Evolutionary conservation across 2,329 filamentous ascomycete species (phyloP).

Genomic region (Pseudogymnoascus sp.): DNA sequence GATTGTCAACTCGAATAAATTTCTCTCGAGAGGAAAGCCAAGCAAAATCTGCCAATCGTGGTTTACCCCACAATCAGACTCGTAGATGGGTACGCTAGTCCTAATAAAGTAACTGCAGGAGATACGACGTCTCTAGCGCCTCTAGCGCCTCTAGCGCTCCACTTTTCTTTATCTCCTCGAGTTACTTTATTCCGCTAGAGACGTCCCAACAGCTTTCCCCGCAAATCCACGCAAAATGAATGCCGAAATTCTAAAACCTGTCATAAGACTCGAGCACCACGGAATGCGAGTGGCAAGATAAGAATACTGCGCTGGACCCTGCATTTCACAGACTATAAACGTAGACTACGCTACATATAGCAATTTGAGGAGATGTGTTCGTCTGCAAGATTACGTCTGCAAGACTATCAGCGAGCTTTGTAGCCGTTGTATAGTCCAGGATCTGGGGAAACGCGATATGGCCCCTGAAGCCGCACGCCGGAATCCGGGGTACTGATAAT

Average conservation of each 20-base stretch:
- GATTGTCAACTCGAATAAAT: not conserved
- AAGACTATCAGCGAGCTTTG: too few species aligned
- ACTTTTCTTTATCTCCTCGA: not conserved
- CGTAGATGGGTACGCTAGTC: not conserved
- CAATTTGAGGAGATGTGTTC: not conserved
- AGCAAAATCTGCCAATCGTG: not conserved
- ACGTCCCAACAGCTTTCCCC: not conserved
- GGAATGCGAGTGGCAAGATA: not conserved
- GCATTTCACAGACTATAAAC: not conserved
- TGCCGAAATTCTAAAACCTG: not conserved
- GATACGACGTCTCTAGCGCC: not conserved
- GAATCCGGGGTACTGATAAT: not conserved
- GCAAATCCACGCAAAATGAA: not conserved
- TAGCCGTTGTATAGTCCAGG: not conserved
- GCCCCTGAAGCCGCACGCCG: not conserved
- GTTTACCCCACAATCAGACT: not conserved
- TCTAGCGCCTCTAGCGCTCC: too few species aligned
- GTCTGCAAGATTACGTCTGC: not conserved
- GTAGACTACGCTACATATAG: not conserved
- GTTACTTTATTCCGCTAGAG: not conserved
- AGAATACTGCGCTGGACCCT: not conserved
- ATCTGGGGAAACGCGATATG: not conserved
- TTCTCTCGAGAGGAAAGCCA: not conserved
- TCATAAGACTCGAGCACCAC: not conserved
- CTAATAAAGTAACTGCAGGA: not conserved